Percentiles rank a stretch among this genome's conserved stretches.
phyloP scores from a whole-genome alignment of 1,284 basidiomycete genomes.

The Sporisorium reilianum region DNA sequence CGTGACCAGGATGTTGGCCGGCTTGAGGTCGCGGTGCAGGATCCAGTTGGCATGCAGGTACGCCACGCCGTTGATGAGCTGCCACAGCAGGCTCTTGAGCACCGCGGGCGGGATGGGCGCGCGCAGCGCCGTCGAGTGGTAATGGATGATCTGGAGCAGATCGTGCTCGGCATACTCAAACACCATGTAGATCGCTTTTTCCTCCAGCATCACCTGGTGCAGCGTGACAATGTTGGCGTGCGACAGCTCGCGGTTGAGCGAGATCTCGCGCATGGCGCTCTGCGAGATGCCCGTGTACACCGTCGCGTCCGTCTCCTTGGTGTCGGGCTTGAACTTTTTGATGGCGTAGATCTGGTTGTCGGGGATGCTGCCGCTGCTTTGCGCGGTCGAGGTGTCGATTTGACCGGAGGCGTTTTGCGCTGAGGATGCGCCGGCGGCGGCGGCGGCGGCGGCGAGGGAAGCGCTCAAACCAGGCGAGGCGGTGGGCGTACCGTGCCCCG shows the following conservation, averaged over 20 bases:
- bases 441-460: slow-evolving; percentile 7
- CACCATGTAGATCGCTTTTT: slow-evolving; percentile 89
- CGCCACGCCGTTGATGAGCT: slow-evolving; percentile 93
- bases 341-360: slow-evolving; percentile 78
- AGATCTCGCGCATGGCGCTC: slow-evolving; percentile 94
- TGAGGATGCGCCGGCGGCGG: background rate
- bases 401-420: slow-evolving; percentile 1
- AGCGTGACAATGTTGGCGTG: slow-evolving; percentile 93
- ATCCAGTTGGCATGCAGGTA: slow-evolving; percentile 96
- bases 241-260: slow-evolving; percentile 92
- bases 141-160: slow-evolving; percentile 89
- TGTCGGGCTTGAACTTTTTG: slow-evolving; percentile 99
- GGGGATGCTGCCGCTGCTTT: background rate
- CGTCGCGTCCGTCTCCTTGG: slow-evolving; percentile 72
- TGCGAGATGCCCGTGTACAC: slow-evolving; percentile 98
- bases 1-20: slow-evolving; percentile 97
- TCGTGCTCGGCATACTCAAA: slow-evolving; percentile 99
- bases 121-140: slow-evolving; percentile 90
- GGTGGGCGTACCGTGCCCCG: slow-evolving; percentile 19
- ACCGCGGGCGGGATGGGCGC: slow-evolving; percentile 80
- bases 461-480: slow-evolving; percentile 26
- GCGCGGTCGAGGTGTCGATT: background rate
- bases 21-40: slow-evolving; percentile 96
- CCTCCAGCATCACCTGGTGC: slow-evolving; percentile 94
- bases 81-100: slow-evolving; percentile 92